A percentile compares a stretch with the other conserved stretches of the same genome.
Conservation (phyloP, 257 asterid genomes). For the Apocynum venetum region DNA sequence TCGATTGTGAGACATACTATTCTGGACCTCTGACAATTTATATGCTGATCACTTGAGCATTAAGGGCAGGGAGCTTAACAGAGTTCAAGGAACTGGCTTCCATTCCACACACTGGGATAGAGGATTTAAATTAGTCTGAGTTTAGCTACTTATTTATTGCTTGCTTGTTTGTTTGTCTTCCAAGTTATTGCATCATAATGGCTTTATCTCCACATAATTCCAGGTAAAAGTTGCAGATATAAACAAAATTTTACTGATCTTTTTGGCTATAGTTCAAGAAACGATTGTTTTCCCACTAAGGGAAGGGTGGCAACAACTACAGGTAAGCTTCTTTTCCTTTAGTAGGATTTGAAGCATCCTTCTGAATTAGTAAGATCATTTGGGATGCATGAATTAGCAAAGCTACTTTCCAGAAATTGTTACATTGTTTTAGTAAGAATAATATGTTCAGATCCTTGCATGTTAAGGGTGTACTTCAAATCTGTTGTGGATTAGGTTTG, state of each 20-base stretch:
- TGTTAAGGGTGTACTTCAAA: not conserved
- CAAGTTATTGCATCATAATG: not conserved
- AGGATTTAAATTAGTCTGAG: not conserved
- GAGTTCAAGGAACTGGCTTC: not conserved
- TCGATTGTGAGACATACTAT: not conserved
- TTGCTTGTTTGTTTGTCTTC: not conserved
- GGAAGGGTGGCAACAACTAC: not conserved
- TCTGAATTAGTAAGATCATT: not conserved
- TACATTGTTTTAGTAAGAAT: not conserved
- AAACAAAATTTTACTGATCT: not conserved
- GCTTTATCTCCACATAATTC: not conserved
- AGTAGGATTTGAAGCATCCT: not conserved
- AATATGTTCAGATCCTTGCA: not conserved
- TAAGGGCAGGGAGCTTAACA: not conserved
- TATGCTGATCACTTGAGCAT: not conserved
- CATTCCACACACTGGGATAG: not conserved
- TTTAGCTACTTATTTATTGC: not conserved
- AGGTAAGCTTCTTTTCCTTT: not conserved
- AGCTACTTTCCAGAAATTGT: not conserved
- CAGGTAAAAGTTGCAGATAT: not conserved
- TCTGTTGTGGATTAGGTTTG: not conserved
- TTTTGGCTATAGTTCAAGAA: not conserved
- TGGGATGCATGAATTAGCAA: not conserved
- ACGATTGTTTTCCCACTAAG: not conserved
- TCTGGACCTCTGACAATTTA: not conserved